Base-by-base conservation (phyloP, 2,329 filamentous ascomycete species). In the Onygenales sp. region DNA sequence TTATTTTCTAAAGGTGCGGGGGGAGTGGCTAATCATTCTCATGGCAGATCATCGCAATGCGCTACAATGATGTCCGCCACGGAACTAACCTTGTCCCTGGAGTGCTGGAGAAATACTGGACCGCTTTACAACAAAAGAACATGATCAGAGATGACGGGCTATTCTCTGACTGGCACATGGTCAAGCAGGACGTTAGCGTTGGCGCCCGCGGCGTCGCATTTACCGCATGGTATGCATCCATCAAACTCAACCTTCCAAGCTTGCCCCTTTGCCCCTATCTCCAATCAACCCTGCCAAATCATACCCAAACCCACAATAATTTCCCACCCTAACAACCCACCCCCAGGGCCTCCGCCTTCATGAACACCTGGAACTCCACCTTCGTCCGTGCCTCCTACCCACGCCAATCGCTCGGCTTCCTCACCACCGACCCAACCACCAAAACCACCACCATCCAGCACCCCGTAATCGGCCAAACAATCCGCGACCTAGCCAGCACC, bases 51-150 rank as follows among this genome's bases (percentile, higher is more conserved):
- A 44, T 44, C 11, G 21, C 17, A 21, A 44, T 44, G 42, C 42
- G 42, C 11, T 44, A 44, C 32, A 44, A 44, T 31, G 42, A 44
- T 31, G 21, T 44, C 21, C 42, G 42, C 21, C 42, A 44, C 10
- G 42, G 42, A 44, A 44, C 42, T 31, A 32, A 44, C 32, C 4
- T 65, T 7, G 55, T 64, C 31, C 58, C 61, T 0, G 61, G 63
- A 3, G 60, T 74, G 1, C 52, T 74, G n/a, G 42, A 57, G 3
- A 72, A 71, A 39, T 74, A 74, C 53, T 62, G 58, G 52, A 63
- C 57, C 1, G 70, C 71, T 0, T 68, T 64, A 63, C 57, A 60
- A 10, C 60, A 63, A 49, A 40, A 40, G 37, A 27, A 27, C 21
- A 27, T 27, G 21, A 27, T 27, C 21, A 4, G 21, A 27, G 21